Evolutionary conservation across 768 basidiomycete species (phyloP).

Genomic region (Ephemerocybe angulata): DNA sequence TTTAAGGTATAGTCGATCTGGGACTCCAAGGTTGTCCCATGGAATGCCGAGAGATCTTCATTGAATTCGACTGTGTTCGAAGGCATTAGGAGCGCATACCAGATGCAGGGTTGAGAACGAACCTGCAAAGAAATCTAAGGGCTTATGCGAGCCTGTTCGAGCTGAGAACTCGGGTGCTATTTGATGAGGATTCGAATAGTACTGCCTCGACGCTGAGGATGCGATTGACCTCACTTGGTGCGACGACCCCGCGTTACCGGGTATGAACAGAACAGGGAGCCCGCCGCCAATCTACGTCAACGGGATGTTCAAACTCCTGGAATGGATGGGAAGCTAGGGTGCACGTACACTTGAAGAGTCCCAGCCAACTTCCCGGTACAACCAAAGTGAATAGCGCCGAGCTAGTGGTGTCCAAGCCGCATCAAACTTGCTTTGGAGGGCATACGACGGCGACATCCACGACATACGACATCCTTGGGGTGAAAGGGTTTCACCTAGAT

Average conservation of each 20-base stretch:
- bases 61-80: constrained; percentile 84
- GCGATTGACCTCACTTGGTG: constrained; percentile 94
- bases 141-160: constrained; percentile 36
- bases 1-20: constrained; percentile 72
- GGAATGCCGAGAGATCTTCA: constrained; percentile 94
- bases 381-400: constrained; percentile 74
- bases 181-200: constrained; percentile 57
- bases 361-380: constrained; percentile 89
- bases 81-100: neutral
- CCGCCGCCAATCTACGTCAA: constrained; percentile 36
- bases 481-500: constrained; percentile 53
- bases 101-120: constrained; percentile 2
- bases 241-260: constrained; percentile 95
- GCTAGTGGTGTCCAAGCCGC: constrained; percentile 68
- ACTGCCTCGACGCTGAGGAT: constrained; percentile 83
- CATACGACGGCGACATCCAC: constrained; percentile 91
- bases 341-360: constrained; percentile 57
- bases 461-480: constrained; percentile 96
- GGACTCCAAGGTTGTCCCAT: constrained; percentile 81
- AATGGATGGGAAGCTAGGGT: neutral
- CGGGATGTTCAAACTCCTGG: neutral
- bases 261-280: constrained; percentile 91
- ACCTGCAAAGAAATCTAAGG: constrained; percentile 88
- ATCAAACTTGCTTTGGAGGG: constrained; percentile 67
- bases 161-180: constrained; percentile 52